Evolutionary conservation across 257 asterid species (phyloP).

Genomic region (Cynanchum wilfordii): DNA sequence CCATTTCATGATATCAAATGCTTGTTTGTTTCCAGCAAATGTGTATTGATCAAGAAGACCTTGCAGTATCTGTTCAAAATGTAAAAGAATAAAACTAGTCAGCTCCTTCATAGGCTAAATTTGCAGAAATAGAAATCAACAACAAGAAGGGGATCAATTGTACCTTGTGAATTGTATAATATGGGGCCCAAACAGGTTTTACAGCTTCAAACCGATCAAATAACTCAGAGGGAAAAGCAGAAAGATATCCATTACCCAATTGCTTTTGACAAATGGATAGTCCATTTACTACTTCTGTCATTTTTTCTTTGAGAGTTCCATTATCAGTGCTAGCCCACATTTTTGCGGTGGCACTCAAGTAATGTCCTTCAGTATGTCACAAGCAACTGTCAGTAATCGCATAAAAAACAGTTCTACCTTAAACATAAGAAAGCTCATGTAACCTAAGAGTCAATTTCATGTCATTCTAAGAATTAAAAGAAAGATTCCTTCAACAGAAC

Average conservation of each 20-base stretch:
- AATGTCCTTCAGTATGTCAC: conserved; percentile 56
- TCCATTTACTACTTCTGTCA: conserved; percentile 51
- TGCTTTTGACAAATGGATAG: conserved; percentile 57
- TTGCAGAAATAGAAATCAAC: background rate
- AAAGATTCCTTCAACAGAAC: background rate
- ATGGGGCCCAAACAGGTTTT: conserved; percentile 87
- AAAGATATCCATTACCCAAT: conserved; percentile 76
- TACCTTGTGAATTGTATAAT: conserved; percentile 92
- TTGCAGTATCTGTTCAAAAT: conserved; percentile 55
- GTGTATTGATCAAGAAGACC: conserved; percentile 85
- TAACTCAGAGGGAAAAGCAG: conserved; percentile 69
- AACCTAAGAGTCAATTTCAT: background rate
- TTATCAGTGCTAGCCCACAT: conserved; percentile 91
- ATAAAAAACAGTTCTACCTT: background rate
- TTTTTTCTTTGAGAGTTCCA: conserved; percentile 48
- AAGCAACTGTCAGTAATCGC: background rate
- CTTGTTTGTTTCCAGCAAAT: conserved; percentile 51
- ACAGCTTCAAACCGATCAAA: conserved; percentile 74
- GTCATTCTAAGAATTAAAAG: background rate
- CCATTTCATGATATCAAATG: conserved; percentile 48
- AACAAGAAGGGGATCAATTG: background rate
- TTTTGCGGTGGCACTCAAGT: conserved; percentile 76
- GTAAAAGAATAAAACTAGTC: background rate
- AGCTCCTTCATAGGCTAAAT: background rate
- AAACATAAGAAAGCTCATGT: background rate